Base-by-base conservation (phyloP, 1,284 basidiomycete species). In the Neolentinus lepideus region DNA sequence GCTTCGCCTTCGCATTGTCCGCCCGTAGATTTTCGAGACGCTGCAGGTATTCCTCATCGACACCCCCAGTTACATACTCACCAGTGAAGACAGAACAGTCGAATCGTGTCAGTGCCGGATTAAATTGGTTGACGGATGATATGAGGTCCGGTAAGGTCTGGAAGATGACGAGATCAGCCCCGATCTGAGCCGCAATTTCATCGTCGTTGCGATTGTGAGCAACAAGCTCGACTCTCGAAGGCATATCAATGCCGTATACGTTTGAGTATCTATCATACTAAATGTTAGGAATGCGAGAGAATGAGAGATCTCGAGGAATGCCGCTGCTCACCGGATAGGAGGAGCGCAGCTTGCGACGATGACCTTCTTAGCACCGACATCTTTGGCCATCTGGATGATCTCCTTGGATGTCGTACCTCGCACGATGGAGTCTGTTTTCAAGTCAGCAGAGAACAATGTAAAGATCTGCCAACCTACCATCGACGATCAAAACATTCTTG, bases 161-260 rank as follows among this genome's bases (percentile, higher is more conserved):
- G 79, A 92, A 99, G 69, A 99, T 92, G 70, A 97, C 92, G 52
- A 97, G 81, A 72, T 99, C 97, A 16, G 95, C 97, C 50, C 95
- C 95, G 63, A 99, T 98, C 55, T 84, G 83, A 24, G 76, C 67
- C 2, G 94, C 92, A 58, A 99, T 86, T 59, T 89, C 81, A 43
- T 84, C 79, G 21, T 83, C 84, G 51, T 85, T 84, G 55, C 94
- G 85, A 48, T 79, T 83, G 71, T 97, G 80, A 0, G 95, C 97
- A 52, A 99, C 96, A 33, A 99, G 88, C 70, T 99, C 97, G 36
- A 78, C 73, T 9, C 94, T 87, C 1, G 94, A 94, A 29, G 97
- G 97, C 97, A 99, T 99, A 76, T 99, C 97, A 67, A 99, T 99
- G 31, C 97, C 97, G 73, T 99, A 99, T 4, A 99, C 97, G 68